These are phyloP conservation scores for Stagonosporopsis vannaccii DNA, from an alignment of 2,329 filamentous ascomycete genomes.

Conservation along the genomic window DNA sequence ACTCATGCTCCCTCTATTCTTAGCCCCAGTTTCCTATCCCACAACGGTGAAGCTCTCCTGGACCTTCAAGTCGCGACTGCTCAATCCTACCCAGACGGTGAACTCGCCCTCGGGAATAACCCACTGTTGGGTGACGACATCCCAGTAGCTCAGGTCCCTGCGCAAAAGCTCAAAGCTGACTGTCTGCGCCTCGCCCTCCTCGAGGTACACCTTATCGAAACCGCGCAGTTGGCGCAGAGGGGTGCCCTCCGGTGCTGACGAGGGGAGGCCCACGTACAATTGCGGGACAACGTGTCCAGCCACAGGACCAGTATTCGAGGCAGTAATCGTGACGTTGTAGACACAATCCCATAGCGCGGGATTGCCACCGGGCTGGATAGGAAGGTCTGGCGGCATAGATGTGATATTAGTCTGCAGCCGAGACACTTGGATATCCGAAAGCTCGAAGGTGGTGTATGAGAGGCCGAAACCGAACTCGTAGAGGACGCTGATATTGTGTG, in stretches of 20 bases:
- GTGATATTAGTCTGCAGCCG: conserved; percentile 45
- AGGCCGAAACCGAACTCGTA: not conserved
- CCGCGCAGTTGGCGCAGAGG: not conserved
- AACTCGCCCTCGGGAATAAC: too few species aligned
- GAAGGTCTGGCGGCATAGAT: conserved; percentile 61
- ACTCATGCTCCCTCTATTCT: too few species aligned
- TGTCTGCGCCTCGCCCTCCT: not conserved
- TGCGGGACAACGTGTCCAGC: conserved; percentile 63
- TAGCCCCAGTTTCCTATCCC: too few species aligned
- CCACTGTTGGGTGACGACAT: not conserved
- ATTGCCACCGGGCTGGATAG: not conserved
- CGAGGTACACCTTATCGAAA: not conserved
- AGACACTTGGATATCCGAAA: conserved; percentile 59
- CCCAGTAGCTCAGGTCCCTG: not conserved
- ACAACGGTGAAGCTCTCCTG: too few species aligned
- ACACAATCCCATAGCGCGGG: conserved; percentile 26
- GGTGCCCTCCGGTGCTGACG: not conserved
- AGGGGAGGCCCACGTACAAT: conserved; percentile 55
- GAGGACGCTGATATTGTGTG: too few species aligned
- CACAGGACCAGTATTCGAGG: conserved; percentile 66
- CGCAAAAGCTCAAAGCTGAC: not conserved
- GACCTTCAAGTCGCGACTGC: too few species aligned
- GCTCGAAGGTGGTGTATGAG: conserved; percentile 50
- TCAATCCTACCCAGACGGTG: too few species aligned
- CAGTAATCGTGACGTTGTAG: conserved; percentile 58